Evolutionary conservation across 305 asterid species (phyloP).

Genomic region (Fraxinus floribunda): DNA sequence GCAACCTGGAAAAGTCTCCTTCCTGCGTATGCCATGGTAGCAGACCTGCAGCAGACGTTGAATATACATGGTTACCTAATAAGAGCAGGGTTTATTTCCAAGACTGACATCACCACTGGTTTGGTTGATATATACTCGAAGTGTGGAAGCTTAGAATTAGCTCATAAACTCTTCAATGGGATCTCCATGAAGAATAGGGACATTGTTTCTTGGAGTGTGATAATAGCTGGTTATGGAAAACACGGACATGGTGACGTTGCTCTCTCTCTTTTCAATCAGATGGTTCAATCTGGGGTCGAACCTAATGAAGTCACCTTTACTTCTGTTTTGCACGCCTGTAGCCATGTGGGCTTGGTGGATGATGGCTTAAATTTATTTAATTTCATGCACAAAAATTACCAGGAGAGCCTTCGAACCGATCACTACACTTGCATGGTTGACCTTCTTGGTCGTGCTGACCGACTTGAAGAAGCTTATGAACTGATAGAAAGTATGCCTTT

Average conservation of each 20-base stretch:
- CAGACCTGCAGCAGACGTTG: constrained; percentile 64
- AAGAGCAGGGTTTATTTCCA: constrained; percentile 64
- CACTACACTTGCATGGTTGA: constrained; percentile 91
- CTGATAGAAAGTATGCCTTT: constrained; percentile 53
- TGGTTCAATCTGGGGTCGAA: constrained; percentile 63
- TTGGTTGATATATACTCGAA: constrained; percentile 77
- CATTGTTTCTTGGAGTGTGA: constrained; percentile 79
- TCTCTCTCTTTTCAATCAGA: constrained; percentile 65
- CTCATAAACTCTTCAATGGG: constrained; percentile 52
- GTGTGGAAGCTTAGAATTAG: constrained; percentile 61
- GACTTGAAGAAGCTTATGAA: constrained; percentile 68
- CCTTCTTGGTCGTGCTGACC: constrained; percentile 85
- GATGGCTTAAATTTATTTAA: constrained; percentile 62
- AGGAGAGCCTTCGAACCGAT: constrained; percentile 42
- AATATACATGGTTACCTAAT: constrained; percentile 65
- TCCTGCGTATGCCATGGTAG: constrained; percentile 74
- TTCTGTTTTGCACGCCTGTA: constrained; percentile 79
- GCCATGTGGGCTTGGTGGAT: constrained; percentile 84
- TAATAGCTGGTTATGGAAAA: constrained; percentile 75
- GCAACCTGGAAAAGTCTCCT: constrained; percentile 85
- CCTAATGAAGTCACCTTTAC: constrained; percentile 89
- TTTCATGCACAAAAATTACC: constrained; percentile 49
- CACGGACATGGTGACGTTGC: constrained; percentile 68
- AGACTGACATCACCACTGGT: constrained; percentile 63
- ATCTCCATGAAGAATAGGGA: constrained; percentile 52